Base-by-base conservation (phyloP, 192 early-diverging fungal species). In the Coemansia sp. region DNA sequence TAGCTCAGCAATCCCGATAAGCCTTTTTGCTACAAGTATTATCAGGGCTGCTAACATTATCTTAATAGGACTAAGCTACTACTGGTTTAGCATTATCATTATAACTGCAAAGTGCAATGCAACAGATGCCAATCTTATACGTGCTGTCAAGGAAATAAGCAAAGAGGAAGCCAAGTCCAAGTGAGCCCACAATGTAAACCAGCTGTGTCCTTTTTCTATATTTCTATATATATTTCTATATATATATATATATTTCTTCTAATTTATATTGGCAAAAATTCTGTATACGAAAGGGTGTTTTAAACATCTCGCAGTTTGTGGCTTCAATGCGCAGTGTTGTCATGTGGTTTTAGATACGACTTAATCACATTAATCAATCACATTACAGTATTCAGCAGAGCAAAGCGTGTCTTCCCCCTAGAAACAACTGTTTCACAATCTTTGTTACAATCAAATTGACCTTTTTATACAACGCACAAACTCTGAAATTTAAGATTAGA, bases 1-100 rank as follows among this genome's bases (percentile, higher is more conserved):
- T 32, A 68, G 51, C 64, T 65, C 75, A 9, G 52, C 60, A 17
- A 56, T 74, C 3, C 80, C 71, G 1, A 74, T 82, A 39, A 73
- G 23, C 24, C 61, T 75, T 1, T 14, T 74, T 19, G 61, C 60
- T 11, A 20, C 68, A 32, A 53, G 30, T 20, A 70, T 70, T 62
- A 33, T 77, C 22, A 62, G 71, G 27, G 24, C 73, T 1, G 57
- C 80, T 14, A 77, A 82, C 57, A 25, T 74, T 17, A 56, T 42
- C 14, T 60, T 77, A 39, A 55, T 76, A 46, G 54, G 64, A 4
- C 67, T 82, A 10, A 82, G 75, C 68, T 82, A 82, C 61, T 82
- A 82, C 65, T 82, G 80, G 80, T 82, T 82, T 27, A 57, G 72
- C 20, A 51, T 72, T 19, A 69, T 81, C 25, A 75, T 81, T 19